Percentiles rank a stretch among this genome's conserved stretches.
Conservation (phyloP, 352 stramenopile genomes). For the Globisporangium rhizosaccharum region DNA sequence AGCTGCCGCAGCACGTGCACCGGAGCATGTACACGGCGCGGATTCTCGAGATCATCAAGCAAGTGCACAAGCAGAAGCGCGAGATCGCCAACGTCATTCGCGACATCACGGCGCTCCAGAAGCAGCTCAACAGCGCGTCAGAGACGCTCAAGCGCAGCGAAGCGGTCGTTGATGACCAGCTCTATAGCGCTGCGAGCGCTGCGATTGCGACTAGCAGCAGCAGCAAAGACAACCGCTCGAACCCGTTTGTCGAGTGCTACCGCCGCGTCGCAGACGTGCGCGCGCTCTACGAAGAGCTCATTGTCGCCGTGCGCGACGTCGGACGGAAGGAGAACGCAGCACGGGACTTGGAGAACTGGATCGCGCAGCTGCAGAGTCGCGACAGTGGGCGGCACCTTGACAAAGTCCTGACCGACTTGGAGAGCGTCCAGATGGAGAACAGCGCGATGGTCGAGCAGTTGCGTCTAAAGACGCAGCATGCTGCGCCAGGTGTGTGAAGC, state of each 20-base stretch:
- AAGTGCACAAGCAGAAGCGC: conserved; percentile 86
- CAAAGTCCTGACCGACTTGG: conserved; percentile 64
- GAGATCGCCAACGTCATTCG: conserved; percentile 81
- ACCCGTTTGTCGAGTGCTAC: conserved; percentile 77
- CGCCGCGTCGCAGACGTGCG: conserved; percentile 78
- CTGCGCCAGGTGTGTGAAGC: not conserved
- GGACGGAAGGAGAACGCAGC: conserved; percentile 74
- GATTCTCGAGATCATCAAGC: conserved; percentile 90
- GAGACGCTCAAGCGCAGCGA: conserved; percentile 84
- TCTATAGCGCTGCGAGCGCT: conserved; percentile 62
- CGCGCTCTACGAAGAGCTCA: conserved; percentile 81
- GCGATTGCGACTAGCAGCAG: conserved; percentile 15
- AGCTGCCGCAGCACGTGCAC: conserved; percentile 44
- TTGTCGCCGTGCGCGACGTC: conserved; percentile 53
- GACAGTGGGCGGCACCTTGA: conserved; percentile 67
- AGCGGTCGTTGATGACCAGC: conserved; percentile 74
- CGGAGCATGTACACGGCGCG: conserved; percentile 82
- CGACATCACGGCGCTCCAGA: conserved; percentile 73
- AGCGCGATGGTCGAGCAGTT: conserved; percentile 46
- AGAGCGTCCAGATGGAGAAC: conserved; percentile 71
- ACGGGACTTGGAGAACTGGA: conserved; percentile 81
- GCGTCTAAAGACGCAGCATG: conserved; percentile 1
- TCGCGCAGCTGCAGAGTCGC: conserved; percentile 68
- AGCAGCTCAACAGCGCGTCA: conserved; percentile 66
- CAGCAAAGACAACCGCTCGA: conserved; percentile 4